Percentiles rank a stretch among this genome's conserved stretches.
Evolutionary conservation across 129 eudicot species (phyloP).

Genomic region (Lonicera japonica): DNA sequence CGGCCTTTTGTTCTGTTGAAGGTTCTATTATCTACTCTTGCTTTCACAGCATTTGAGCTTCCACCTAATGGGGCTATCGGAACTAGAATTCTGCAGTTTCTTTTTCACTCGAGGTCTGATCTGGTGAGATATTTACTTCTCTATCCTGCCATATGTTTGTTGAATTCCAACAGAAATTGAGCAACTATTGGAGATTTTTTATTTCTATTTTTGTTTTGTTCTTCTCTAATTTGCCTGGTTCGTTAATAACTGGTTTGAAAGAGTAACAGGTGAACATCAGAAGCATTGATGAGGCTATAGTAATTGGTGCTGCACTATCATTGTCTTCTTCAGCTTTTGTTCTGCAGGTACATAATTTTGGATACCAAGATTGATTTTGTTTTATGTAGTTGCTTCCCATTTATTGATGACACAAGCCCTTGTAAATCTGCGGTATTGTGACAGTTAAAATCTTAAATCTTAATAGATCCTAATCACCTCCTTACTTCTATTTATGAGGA

Average conservation of each 20-base stretch:
- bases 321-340: slow-evolving; percentile 97
- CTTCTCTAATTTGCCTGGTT: slow-evolving; percentile 3
- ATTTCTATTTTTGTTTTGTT: neutral
- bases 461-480: neutral
- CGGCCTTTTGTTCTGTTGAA: slow-evolving; percentile 24
- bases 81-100: slow-evolving; percentile 72
- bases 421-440: neutral
- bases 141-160: neutral
- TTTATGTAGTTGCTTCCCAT: neutral
- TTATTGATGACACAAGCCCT: slow-evolving; percentile 4
- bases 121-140: slow-evolving; percentile 45
- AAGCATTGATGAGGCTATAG: slow-evolving; percentile 92
- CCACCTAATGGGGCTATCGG: slow-evolving; percentile 98
- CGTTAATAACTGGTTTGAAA: slow-evolving; percentile 18
- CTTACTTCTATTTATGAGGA: slow-evolving; percentile 1
- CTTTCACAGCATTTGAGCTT: slow-evolving; percentile 98
- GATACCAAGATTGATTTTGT: slow-evolving; percentile 6
- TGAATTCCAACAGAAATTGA: neutral
- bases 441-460: neutral
- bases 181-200: neutral
- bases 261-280: slow-evolving; percentile 80
- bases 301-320: slow-evolving; percentile 95
- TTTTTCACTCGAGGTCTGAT: slow-evolving; percentile 88
- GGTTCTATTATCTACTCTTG: slow-evolving; percentile 89
- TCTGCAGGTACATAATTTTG: slow-evolving; percentile 58